phyloP scores from a whole-genome alignment of 2,329 filamentous ascomycete species.

The Talaromyces atroroseus region DNA sequence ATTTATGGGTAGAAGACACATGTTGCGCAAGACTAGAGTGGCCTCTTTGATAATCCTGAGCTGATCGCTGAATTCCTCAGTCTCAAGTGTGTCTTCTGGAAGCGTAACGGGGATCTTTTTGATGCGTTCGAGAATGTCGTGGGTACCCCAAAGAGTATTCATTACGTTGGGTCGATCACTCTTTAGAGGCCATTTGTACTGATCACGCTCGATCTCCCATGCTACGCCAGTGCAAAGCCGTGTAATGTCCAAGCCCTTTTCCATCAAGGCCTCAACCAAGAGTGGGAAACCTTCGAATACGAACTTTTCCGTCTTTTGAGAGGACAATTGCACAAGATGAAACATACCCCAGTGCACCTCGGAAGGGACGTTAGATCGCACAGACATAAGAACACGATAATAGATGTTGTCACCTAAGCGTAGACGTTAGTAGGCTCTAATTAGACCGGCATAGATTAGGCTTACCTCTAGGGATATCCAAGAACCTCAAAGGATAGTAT shows the following conservation, averaged over 20 bases:
- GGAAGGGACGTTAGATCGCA: constrained; percentile 70
- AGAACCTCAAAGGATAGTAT: constrained; percentile 30
- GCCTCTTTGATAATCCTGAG: constrained; percentile 80
- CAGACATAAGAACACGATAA: constrained; percentile 73
- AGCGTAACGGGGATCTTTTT: constrained; percentile 55
- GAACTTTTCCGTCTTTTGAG: constrained; percentile 66
- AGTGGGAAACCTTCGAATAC: constrained; percentile 88
- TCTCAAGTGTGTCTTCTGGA: constrained; percentile 62
- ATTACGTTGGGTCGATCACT: constrained; percentile 49
- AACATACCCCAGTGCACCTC: constrained; percentile 93
- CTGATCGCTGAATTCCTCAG: constrained; percentile 63
- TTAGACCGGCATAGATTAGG: neutral
- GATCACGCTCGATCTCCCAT: constrained; percentile 72
- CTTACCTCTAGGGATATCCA: constrained; percentile 35
- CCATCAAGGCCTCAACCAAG: constrained; percentile 79
- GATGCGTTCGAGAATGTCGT: constrained; percentile 68
- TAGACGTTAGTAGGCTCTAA: constrained; percentile 2
- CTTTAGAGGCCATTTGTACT: constrained; percentile 40
- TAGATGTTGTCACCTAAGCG: constrained; percentile 62
- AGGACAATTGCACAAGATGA: constrained; percentile 87
- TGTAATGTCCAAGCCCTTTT: constrained; percentile 74
- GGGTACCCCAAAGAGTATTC: constrained; percentile 63
- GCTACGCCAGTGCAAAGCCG: constrained; percentile 73
- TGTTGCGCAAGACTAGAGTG: constrained; percentile 82
- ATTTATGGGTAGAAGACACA: constrained; percentile 91